phyloP scores from a whole-genome alignment of 2,329 filamentous ascomycete genomes.

The Paecilomyces formosus region DNA sequence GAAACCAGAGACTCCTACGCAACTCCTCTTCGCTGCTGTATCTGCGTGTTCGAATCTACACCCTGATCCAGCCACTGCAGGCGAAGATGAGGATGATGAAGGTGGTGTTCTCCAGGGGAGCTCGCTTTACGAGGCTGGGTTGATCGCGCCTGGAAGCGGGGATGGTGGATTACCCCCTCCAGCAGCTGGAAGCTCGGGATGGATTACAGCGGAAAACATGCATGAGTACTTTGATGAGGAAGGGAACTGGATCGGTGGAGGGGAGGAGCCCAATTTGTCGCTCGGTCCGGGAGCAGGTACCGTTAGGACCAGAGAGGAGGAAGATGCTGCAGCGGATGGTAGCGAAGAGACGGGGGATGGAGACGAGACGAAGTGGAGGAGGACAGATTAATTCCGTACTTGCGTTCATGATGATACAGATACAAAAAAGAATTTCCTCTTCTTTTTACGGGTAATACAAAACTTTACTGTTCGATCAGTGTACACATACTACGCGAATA shows the following conservation, averaged over 20 bases:
- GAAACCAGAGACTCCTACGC: conserved; percentile 30
- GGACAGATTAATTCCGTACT: conserved; percentile 35
- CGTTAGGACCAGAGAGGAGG: conserved; percentile 54
- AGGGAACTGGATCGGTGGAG: conserved; percentile 64
- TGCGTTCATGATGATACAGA: conserved; percentile 1
- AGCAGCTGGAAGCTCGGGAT: conserved; percentile 42
- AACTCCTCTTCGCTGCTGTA: conserved; percentile 37
- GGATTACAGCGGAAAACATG: conserved; percentile 83
- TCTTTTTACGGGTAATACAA: conserved; percentile 2
- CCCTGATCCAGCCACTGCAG: conserved; percentile 34
- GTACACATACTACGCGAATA: background rate
- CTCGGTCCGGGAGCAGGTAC: conserved; percentile 57
- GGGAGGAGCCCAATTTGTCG: conserved; percentile 30
- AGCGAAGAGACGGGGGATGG: conserved; percentile 8
- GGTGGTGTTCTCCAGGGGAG: conserved; percentile 15
- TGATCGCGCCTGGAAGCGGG: conserved; percentile 26
- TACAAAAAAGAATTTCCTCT: conserved; percentile 2
- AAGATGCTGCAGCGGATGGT: conserved; percentile 32
- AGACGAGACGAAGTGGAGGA: conserved; percentile 47
- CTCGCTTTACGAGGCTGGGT: conserved; percentile 28
- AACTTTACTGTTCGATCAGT: too few species aligned
- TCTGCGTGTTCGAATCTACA: conserved; percentile 43
- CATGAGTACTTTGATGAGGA: conserved; percentile 73
- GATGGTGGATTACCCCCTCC: conserved; percentile 38
- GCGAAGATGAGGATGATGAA: conserved; percentile 26